Conservation (phyloP, 208 protist species). For the Leishmania amazonensis region DNA sequence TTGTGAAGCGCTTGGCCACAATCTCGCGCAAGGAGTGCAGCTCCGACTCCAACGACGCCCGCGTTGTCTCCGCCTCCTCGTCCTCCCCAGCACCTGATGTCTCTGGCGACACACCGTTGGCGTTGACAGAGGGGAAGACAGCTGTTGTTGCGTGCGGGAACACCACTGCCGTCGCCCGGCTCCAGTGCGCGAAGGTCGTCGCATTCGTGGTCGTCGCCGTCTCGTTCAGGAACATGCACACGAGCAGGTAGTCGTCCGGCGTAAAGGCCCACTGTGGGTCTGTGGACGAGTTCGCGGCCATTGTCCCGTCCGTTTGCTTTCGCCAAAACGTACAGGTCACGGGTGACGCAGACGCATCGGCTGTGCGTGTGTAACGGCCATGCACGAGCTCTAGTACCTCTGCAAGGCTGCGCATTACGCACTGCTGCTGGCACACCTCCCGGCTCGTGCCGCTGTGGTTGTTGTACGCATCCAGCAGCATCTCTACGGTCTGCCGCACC, state of each 20-base stretch:
- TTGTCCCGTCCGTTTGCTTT: background rate
- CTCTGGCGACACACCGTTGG: background rate
- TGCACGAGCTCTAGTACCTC: slow-evolving; percentile 24
- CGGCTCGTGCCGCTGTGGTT: slow-evolving; percentile 15
- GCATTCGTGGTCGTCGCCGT: slow-evolving; percentile 46
- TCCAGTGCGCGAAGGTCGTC: slow-evolving; percentile 29
- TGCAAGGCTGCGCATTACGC: slow-evolving; percentile 39
- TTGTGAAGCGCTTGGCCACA: slow-evolving; percentile 47
- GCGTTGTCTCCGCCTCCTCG: slow-evolving; percentile 28
- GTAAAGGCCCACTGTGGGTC: slow-evolving; percentile 16
- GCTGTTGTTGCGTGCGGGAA: slow-evolving; percentile 32
- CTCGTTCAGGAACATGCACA: slow-evolving; percentile 72
- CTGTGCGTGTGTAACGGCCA: background rate
- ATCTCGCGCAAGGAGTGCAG: slow-evolving; percentile 49
- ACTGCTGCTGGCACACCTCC: slow-evolving; percentile 26
- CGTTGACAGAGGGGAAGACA: slow-evolving; percentile 16
- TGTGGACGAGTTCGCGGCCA: background rate
- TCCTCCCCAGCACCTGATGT: background rate
- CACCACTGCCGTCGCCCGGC: slow-evolving; percentile 30
- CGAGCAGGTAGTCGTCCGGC: slow-evolving; percentile 50
- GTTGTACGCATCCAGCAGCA: slow-evolving; percentile 56
- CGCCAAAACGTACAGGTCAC: background rate
- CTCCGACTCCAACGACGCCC: slow-evolving; percentile 42
- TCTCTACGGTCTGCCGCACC: slow-evolving; percentile 28
- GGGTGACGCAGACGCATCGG: background rate